Conservation (phyloP, 164 flowering plant species). For the Umbilicus rupestris region DNA sequence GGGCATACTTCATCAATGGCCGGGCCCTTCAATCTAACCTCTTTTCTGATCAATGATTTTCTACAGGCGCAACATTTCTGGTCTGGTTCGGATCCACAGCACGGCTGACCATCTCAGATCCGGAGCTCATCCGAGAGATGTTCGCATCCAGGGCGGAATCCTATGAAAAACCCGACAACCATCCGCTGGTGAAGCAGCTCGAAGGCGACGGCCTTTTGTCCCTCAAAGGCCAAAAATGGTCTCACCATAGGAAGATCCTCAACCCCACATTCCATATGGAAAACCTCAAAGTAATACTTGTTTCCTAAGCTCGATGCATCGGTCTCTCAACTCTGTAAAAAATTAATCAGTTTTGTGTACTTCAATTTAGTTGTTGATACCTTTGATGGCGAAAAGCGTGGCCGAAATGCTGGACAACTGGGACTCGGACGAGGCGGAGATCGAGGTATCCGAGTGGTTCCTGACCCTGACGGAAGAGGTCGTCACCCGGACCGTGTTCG, state of each 20-base stretch:
- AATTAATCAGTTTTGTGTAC: too few relatives aligned
- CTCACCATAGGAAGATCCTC: slow-evolving; percentile 86
- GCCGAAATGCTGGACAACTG: slow-evolving; percentile 60
- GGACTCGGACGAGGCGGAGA: slow-evolving; percentile 50
- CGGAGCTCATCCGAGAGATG: slow-evolving; percentile 78
- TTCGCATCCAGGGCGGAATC: slow-evolving; percentile 64
- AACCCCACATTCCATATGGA: slow-evolving; percentile 87
- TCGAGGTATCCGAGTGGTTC: slow-evolving; percentile 76
- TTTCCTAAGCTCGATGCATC: neutral
- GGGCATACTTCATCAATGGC: neutral
- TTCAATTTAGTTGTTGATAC: slow-evolving; percentile 45
- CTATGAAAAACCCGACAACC: slow-evolving; percentile 82
- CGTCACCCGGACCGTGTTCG: slow-evolving; percentile 66
- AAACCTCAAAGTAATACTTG: slow-evolving; percentile 67
- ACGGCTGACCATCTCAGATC: slow-evolving; percentile 80
- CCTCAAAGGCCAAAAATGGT: slow-evolving; percentile 97
- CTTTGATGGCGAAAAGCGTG: slow-evolving; percentile 65
- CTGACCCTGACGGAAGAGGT: slow-evolving; percentile 63
- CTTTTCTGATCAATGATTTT: neutral
- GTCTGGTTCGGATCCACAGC: slow-evolving; percentile 95
- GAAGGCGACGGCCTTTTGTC: slow-evolving; percentile 93
- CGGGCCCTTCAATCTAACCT: neutral
- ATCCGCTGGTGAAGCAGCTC: slow-evolving; percentile 74
- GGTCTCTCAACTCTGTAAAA: neutral
- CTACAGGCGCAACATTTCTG: slow-evolving; percentile 77